Conservation (phyloP, 352 stramenopile species). For the Phytopythium litorale region DNA sequence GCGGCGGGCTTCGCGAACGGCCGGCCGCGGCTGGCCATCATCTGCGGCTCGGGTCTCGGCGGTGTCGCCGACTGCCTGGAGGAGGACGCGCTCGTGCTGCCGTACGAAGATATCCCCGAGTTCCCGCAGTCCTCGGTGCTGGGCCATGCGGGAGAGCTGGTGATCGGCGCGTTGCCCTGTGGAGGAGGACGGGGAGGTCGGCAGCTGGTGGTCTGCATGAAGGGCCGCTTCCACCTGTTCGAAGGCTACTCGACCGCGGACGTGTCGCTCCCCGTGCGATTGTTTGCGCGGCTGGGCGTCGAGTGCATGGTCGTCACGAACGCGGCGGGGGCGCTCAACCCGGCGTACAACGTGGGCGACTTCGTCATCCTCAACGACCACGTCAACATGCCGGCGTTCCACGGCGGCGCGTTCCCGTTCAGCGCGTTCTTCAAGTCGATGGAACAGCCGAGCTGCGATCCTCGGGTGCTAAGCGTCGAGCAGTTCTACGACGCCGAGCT, state of each 20-base stretch:
- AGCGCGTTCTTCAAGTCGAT: slow-evolving; percentile 94
- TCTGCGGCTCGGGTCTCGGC: slow-evolving; percentile 95
- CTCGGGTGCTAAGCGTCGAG: neutral
- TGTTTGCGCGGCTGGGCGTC: slow-evolving; percentile 95
- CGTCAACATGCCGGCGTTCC: slow-evolving; percentile 92
- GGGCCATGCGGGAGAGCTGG: slow-evolving; percentile 92
- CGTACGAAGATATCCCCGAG: slow-evolving; percentile 93
- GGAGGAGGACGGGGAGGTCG: slow-evolving; percentile 17
- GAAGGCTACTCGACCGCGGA: slow-evolving; percentile 95
- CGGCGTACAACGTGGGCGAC: slow-evolving; percentile 93
- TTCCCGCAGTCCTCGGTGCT: slow-evolving; percentile 92
- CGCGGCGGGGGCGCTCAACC: slow-evolving; percentile 94
- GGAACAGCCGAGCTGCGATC: slow-evolving; percentile 62
- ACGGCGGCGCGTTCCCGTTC: slow-evolving; percentile 91
- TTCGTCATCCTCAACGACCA: slow-evolving; percentile 96
- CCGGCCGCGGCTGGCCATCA: slow-evolving; percentile 73
- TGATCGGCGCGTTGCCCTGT: slow-evolving; percentile 84
- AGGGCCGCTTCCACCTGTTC: slow-evolving; percentile 96
- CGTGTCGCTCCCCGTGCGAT: slow-evolving; percentile 90
- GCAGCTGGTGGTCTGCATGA: slow-evolving; percentile 89
- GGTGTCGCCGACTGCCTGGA: slow-evolving; percentile 88
- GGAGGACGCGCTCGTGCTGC: slow-evolving; percentile 79
- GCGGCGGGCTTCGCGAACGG: slow-evolving; percentile 13
- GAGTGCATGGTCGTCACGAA: slow-evolving; percentile 97
- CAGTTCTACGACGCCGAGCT: slow-evolving; percentile 90